Evolutionary conservation across 2,329 filamentous ascomycete genomes (phyloP).

Genomic region (Ophiocordyceps camponoti-rufipedis): DNA sequence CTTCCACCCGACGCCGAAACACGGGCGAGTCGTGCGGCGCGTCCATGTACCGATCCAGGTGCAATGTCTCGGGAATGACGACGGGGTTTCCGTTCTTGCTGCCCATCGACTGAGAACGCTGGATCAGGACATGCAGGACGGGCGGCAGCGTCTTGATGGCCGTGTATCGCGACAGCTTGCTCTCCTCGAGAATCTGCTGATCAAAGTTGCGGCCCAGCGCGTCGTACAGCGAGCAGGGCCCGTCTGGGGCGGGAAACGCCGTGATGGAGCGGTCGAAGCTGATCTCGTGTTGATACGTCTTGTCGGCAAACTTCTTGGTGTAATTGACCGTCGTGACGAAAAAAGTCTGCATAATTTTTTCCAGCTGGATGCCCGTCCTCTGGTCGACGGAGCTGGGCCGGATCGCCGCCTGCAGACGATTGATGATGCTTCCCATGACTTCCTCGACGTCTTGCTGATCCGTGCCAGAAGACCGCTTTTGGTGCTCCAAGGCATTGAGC

Average conservation of each 20-base stretch:
- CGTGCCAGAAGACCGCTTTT: constrained; percentile 28
- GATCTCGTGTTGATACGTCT: constrained; percentile 22
- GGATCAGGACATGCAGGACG: constrained; percentile 76
- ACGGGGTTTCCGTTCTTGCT: constrained; percentile 65
- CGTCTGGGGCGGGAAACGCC: constrained; percentile 34
- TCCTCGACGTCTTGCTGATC: constrained; percentile 92
- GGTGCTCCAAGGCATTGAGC: constrained; percentile 24
- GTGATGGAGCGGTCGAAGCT: constrained; percentile 45
- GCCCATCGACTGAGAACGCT: constrained; percentile 58
- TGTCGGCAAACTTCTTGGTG: constrained; percentile 31
- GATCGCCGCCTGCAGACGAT: constrained; percentile 80
- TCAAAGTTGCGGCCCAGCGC: constrained; percentile 79
- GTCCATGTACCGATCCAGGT: constrained; percentile 77
- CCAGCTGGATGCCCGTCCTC: constrained; percentile 55
- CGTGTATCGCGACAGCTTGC: constrained; percentile 43
- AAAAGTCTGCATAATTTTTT: constrained; percentile 57
- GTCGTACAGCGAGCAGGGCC: constrained; percentile 51
- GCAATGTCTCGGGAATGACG: constrained; percentile 62
- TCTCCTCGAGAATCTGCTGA: constrained; percentile 52
- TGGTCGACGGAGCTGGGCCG: constrained; percentile 44
- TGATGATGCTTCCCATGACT: constrained; percentile 82
- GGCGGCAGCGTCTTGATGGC: constrained; percentile 65
- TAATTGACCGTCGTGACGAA: constrained; percentile 44
- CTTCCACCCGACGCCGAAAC: constrained; percentile 44
- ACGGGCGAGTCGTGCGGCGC: constrained; percentile 40